phyloP scores from a whole-genome alignment of 345 rosid genomes.

The Boechera stricta region DNA sequence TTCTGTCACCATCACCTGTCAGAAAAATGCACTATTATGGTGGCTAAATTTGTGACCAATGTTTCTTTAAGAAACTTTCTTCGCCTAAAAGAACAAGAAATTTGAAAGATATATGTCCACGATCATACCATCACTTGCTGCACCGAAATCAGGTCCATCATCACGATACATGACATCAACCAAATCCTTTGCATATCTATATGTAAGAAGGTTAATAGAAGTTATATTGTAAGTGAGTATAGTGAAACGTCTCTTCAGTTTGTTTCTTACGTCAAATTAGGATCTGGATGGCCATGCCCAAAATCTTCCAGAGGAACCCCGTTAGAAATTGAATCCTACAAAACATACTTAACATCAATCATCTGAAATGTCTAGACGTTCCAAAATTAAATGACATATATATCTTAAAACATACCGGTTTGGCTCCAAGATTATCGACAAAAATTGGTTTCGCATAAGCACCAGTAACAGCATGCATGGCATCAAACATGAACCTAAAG shows the following conservation, averaged over 20 bases:
- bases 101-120: constrained; percentile 18
- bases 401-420: constrained; percentile 52
- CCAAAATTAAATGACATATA: constrained; percentile 18
- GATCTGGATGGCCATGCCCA: constrained; percentile 98
- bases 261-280: constrained; percentile 84
- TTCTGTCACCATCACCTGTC: constrained; percentile 96
- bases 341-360: constrained; percentile 38
- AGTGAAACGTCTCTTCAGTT: constrained; percentile 16
- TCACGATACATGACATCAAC: constrained; percentile 76
- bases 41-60: background rate
- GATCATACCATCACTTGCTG: constrained; percentile 90
- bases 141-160: constrained; percentile 92
- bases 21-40: constrained; percentile 22
- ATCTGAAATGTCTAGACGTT: constrained; percentile 16
- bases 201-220: constrained; percentile 36
- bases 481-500: constrained; percentile 81
- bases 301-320: constrained; percentile 95
- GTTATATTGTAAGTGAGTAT: constrained; percentile 25
- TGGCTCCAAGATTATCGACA: constrained; percentile 83
- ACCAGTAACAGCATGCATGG: constrained; percentile 98
- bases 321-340: constrained; percentile 81
- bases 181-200: constrained; percentile 93
- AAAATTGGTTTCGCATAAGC: constrained; percentile 94
- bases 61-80: no score
- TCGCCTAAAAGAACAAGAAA: constrained; percentile 14